These are phyloP conservation scores for Mycena olivaceomarginata DNA, from an alignment of 768 basidiomycete species.

Conservation along the genomic window DNA sequence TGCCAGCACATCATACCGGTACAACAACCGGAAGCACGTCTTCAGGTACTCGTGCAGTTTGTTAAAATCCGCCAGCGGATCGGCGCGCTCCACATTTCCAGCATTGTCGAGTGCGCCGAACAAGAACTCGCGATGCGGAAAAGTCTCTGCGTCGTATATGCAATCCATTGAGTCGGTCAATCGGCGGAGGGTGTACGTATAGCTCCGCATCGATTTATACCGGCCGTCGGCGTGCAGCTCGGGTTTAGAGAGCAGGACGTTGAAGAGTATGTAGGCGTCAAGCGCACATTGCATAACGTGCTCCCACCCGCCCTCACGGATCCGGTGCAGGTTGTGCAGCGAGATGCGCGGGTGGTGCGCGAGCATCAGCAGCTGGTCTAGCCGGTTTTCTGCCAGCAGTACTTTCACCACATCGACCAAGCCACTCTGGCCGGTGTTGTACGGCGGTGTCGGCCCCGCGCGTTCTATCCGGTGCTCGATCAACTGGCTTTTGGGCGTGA, in stretches of 20 bases:
- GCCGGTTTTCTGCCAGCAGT: slow-evolving; percentile 58
- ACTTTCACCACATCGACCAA: slow-evolving; percentile 60
- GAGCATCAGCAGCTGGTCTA: slow-evolving; percentile 57
- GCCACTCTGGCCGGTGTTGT: slow-evolving; percentile 47
- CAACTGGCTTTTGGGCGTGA: slow-evolving; percentile 54
- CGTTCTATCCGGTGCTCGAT: slow-evolving; percentile 57
- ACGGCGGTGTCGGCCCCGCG: slow-evolving; percentile 34
- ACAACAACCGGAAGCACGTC: slow-evolving; percentile 57
- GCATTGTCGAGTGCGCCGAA: slow-evolving; percentile 23
- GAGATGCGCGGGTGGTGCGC: slow-evolving; percentile 59
- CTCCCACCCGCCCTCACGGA: slow-evolving; percentile 57
- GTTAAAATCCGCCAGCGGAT: slow-evolving; percentile 46
- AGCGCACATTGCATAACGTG: slow-evolving; percentile 55
- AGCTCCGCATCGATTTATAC: slow-evolving; percentile 50
- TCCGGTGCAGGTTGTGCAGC: slow-evolving; percentile 48
- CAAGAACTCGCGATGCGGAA: slow-evolving; percentile 56
- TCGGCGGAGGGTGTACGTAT: slow-evolving; percentile 42
- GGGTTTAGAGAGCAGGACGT: slow-evolving; percentile 53
- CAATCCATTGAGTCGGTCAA: slow-evolving; percentile 49
- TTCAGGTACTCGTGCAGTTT: slow-evolving; percentile 58
- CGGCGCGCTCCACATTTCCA: not conserved
- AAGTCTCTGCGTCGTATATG: slow-evolving; percentile 52
- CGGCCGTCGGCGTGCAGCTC: slow-evolving; percentile 51
- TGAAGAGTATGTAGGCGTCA: slow-evolving; percentile 59
- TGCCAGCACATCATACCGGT: slow-evolving; percentile 59